Evolutionary conservation across 441 rosid species (phyloP).

Genomic region (Erysimum cheiri): DNA sequence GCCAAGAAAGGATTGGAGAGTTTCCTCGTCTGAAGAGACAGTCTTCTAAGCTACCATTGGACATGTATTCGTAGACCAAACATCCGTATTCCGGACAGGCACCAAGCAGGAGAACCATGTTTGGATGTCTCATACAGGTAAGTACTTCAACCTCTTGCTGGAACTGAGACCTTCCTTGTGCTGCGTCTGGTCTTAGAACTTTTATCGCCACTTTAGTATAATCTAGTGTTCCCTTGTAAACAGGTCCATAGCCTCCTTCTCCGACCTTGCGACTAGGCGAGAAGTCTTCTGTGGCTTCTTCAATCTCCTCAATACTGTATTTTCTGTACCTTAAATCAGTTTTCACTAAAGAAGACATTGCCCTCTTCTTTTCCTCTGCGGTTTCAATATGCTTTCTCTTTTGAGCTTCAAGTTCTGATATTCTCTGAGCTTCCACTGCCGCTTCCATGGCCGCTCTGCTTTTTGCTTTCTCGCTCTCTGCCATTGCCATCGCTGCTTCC

Average conservation of each 20-base stretch:
- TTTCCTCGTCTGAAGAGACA: constrained; percentile 62
- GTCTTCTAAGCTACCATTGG: constrained; percentile 89
- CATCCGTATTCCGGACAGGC: constrained; percentile 88
- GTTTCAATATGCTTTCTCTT: constrained; percentile 60
- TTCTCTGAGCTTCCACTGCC: constrained; percentile 64
- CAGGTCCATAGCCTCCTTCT: constrained; percentile 97
- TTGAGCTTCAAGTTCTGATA: constrained; percentile 68
- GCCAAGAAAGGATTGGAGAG: constrained; percentile 73
- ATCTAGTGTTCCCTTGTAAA: constrained; percentile 64
- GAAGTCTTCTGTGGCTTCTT: constrained; percentile 67
- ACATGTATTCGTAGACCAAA: constrained; percentile 86
- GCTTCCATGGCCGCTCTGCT: constrained; percentile 70
- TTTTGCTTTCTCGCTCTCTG: constrained; percentile 74
- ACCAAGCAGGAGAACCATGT: constrained; percentile 91
- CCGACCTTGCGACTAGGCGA: constrained; percentile 67
- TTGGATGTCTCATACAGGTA: constrained; percentile 84
- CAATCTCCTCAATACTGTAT: constrained; percentile 79
- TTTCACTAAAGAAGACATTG: constrained; percentile 16
- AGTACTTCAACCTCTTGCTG: constrained; percentile 88
- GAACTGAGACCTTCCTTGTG: constrained; percentile 84
- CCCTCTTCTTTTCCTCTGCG: constrained; percentile 4
- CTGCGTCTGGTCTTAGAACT: constrained; percentile 83
- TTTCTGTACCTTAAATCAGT: constrained; percentile 55
- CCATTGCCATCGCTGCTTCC: constrained; percentile 70
- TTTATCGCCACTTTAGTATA: constrained; percentile 82